phyloP scores from a whole-genome alignment of 139 green algal genomes.

The Microglena sp. region DNA sequence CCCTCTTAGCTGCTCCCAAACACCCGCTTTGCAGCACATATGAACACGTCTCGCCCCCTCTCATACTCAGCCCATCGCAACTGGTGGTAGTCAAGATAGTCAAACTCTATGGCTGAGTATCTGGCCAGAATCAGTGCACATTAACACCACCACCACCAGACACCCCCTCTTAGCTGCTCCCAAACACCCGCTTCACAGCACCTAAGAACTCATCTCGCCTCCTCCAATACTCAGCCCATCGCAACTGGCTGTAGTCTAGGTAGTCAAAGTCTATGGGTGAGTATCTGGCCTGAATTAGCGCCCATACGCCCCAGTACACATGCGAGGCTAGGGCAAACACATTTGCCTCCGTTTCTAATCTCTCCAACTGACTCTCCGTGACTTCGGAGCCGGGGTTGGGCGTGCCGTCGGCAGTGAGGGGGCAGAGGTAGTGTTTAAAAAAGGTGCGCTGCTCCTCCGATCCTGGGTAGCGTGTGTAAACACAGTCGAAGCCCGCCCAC shows the following conservation, averaged over 20 bases:
- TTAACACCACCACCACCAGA: too few relatives aligned
- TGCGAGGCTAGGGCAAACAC: conserved; percentile 76
- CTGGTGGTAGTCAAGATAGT: conserved; percentile 68
- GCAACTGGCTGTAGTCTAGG: conserved; percentile 48
- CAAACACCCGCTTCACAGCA: conserved; percentile 16
- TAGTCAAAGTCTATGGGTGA: conserved; percentile 88
- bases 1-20: conserved; percentile 13
- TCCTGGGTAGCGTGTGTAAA: conserved; percentile 58
- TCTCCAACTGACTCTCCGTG: conserved; percentile 12
- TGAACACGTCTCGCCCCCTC: conserved; percentile 45
- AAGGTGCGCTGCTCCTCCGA: conserved; percentile 41
- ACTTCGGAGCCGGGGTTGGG: neutral
- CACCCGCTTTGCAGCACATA: conserved; percentile 15
- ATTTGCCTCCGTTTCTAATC: conserved; percentile 62
- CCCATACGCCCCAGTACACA: conserved; percentile 90
- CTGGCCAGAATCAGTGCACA: too few relatives aligned
- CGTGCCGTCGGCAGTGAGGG: neutral
- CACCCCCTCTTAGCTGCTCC: neutral
- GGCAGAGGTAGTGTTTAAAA: conserved; percentile 55
- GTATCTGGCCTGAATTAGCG: conserved; percentile 50
- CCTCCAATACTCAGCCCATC: conserved; percentile 59
- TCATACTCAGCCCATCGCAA: conserved; percentile 62
- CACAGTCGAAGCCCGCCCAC: conserved; percentile 93
- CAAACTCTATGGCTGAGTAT: conserved; percentile 80
- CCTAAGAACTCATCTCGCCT: conserved; percentile 48